Conservation (phyloP, 192 early-diverging fungal genomes). For the Cetraspora pellucida region DNA sequence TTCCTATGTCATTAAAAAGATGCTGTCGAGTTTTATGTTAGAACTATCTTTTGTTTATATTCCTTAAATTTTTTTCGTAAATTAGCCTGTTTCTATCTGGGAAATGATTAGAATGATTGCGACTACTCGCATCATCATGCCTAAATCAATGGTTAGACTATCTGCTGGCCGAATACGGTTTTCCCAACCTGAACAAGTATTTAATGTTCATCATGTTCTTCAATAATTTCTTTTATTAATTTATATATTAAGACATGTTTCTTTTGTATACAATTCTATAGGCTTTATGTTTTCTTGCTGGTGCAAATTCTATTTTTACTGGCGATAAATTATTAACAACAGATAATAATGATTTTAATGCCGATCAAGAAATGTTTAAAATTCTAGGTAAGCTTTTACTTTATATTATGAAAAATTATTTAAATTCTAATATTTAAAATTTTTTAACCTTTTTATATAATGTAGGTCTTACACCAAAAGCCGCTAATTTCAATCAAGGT, state of each 20-base stretch:
- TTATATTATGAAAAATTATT: no score
- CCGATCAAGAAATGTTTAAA: constrained; percentile 76
- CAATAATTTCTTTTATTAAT: not conserved
- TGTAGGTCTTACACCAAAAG: no score
- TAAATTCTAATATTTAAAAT: no score
- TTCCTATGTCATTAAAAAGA: not conserved
- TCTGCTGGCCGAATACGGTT: constrained; percentile 78
- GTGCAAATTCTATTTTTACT: constrained; percentile 85
- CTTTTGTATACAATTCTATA: not conserved
- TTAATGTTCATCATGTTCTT: not conserved
- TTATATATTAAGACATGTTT: not conserved
- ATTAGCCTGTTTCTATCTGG: constrained; percentile 73
- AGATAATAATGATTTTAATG: constrained; percentile 71
- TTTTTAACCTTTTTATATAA: no score
- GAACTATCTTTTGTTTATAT: not conserved
- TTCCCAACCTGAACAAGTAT: constrained; percentile 61
- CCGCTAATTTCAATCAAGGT: no score
- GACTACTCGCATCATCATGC: constrained; percentile 82
- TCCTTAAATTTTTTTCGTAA: not conserved
- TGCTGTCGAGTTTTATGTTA: not conserved
- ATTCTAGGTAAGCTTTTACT: constrained; percentile 44
- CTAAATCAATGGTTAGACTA: constrained; percentile 74
- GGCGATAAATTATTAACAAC: constrained; percentile 83
- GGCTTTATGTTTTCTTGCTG: constrained; percentile 78
- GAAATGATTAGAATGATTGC: constrained; percentile 87